Evolutionary conservation across 257 asterid species (phyloP), one percentile per base, ranked within the genome.

Genomic region (Solanum phureja): DNA sequence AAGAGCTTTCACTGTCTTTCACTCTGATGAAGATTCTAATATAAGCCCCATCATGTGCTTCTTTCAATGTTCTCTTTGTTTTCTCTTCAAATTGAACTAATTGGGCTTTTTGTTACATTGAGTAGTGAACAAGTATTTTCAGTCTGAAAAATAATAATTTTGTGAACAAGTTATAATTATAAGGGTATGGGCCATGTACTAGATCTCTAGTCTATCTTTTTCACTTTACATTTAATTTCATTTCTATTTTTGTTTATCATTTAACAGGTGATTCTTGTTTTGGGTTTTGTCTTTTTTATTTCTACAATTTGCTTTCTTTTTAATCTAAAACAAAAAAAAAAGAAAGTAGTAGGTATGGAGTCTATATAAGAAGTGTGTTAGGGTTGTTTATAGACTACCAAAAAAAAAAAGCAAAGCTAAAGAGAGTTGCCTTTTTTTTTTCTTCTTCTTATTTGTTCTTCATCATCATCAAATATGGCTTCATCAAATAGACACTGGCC

Each of bases 221-320:
- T 83, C 87, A 86, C 94, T 92, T 94, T 93, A 82, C 86, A 91
- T 91, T 94, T 88, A 93, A 87, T 94, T 88, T 91, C 37, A 62
- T 92, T 94, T 91, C 96, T 89, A 7, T 92, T 93, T 90, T 92
- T 29, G 93, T 91, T 92, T 66, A 6, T 23, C 5, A 71, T 88
- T 91, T 90, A 38, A 94, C 98, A 95, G 98, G 99, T 91, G 96
- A 91, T 94, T 96, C 95, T 87, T 95, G 95, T 93, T 93, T 92
- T 88, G 90, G 92, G 91, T 92, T 93, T 90, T 90, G 83, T 89
- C 92, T 90, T 89, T 91, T 91, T 90, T 72, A 12, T 88, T 75
- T 77, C 40, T 40, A 11, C 34, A 75, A 13, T 52, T 85, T 40
- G 76, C 79, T 69, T 29, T 24, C 27, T 29, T 52, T 52, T 52